A percentile compares a stretch with the other conserved stretches of the same genome.
These are phyloP conservation scores for Nidula microcarpa DNA, from an alignment of 768 basidiomycete genomes.

Conservation along the genomic window DNA sequence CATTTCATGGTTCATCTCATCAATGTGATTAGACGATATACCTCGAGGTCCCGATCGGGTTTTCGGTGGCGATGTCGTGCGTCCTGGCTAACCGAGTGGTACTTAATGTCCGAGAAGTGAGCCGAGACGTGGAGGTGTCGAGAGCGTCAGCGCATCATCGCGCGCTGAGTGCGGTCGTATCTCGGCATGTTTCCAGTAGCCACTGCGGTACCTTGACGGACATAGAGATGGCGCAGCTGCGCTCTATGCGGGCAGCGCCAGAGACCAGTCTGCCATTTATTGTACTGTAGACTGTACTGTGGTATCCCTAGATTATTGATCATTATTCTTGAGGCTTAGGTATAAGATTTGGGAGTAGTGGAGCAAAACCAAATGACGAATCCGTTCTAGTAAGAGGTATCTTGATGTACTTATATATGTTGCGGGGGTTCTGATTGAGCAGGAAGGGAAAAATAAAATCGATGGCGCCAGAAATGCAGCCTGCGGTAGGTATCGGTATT, in stretches of 20 bases:
- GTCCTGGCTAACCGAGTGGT: constrained; percentile 55
- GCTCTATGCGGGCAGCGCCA: constrained; percentile 12
- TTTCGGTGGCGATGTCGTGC: constrained; percentile 55
- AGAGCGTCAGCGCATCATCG: background rate
- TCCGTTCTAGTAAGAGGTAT: too few species aligned
- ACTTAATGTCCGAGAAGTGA: constrained; percentile 48
- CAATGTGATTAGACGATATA: background rate
- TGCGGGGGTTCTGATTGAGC: too few species aligned
- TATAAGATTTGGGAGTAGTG: too few species aligned
- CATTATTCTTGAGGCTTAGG: background rate
- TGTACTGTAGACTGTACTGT: background rate
- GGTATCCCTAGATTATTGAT: background rate
- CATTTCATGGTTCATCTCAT: background rate
- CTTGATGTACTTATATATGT: too few species aligned
- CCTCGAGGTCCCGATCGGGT: constrained; percentile 54
- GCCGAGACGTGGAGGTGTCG: constrained; percentile 17
- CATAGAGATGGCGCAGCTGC: constrained; percentile 20
- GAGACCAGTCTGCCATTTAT: background rate
- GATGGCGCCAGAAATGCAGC: too few species aligned
- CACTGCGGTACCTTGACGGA: constrained; percentile 10
- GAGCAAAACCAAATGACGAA: too few species aligned
- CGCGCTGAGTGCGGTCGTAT: background rate
- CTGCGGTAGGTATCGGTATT: too few species aligned
- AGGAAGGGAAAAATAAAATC: too few species aligned
- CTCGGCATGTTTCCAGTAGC: background rate